phyloP scores from a whole-genome alignment of 108 stramenopile species.

The Pseudonitzschia pungens region DNA sequence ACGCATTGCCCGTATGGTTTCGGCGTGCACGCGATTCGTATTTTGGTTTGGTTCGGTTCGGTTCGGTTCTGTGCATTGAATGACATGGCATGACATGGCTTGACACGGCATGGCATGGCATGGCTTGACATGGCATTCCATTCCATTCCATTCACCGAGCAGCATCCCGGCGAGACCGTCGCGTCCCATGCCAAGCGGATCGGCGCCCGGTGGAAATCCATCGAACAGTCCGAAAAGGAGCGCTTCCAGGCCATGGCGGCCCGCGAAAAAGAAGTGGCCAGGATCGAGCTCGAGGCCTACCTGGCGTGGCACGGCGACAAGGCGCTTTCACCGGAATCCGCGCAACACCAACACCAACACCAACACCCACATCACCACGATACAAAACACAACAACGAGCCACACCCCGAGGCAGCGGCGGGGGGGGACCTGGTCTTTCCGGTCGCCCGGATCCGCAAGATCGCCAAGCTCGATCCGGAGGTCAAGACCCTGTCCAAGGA shows the following conservation, averaged over 20 bases:
- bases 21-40: too few species aligned
- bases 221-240: constrained; percentile 51
- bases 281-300: constrained; percentile 53
- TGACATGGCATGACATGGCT: too few species aligned
- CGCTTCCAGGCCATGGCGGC: constrained; percentile 59
- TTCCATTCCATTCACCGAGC: background rate
- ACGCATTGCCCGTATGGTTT: too few species aligned
- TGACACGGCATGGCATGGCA: too few species aligned
- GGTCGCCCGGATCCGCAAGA: constrained; percentile 80
- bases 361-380: constrained; percentile 13
- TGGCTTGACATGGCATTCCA: too few species aligned
- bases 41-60: too few species aligned
- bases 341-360: background rate
- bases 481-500: constrained; percentile 81
- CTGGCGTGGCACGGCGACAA: constrained; percentile 33
- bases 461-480: constrained; percentile 87
- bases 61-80: too few species aligned
- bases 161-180: constrained; percentile 70
- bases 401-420: background rate
- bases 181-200: constrained; percentile 54
- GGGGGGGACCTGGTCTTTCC: constrained; percentile 38
- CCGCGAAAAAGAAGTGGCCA: constrained; percentile 52
- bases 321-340: constrained; percentile 14
- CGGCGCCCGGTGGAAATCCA: constrained; percentile 57
- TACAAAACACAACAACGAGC: background rate